A percentile compares a stretch with the other conserved stretches of the same genome.
These are phyloP conservation scores for Didymella sp. DNA, from an alignment of 2,329 filamentous ascomycete species.

Conservation along the genomic window DNA sequence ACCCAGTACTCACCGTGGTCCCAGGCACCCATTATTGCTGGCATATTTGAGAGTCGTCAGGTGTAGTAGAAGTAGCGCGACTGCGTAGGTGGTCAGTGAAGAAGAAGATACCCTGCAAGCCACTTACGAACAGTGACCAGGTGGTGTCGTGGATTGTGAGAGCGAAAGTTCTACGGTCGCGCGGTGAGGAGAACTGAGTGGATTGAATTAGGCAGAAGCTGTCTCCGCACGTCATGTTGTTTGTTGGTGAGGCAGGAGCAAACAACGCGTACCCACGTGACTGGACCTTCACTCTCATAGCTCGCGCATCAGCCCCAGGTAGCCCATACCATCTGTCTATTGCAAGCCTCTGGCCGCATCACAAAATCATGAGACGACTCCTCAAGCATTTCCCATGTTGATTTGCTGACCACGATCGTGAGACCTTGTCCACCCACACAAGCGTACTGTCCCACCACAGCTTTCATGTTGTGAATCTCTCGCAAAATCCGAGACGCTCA, in stretches of 20 bases:
- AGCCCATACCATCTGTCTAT: too few species aligned
- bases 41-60: neutral
- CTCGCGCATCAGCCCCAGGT: neutral
- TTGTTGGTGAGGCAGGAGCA: conserved; percentile 12
- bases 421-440: neutral
- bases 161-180: neutral
- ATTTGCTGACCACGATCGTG: neutral
- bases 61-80: neutral
- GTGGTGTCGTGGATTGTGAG: neutral
- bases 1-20: neutral
- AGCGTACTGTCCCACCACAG: neutral
- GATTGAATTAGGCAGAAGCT: neutral
- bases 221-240: conserved; percentile 11
- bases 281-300: neutral
- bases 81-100: neutral
- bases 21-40: neutral
- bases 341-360: too few species aligned
- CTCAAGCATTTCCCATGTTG: neutral
- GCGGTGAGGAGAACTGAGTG: neutral
- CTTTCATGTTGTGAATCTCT: neutral
- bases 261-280: neutral
- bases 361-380: neutral
- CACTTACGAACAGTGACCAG: neutral
- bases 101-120: neutral
- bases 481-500: neutral